Percentiles rank a stretch among this genome's conserved stretches.
Evolutionary conservation across 2,329 filamentous ascomycete genomes (phyloP).

Genomic region (Aspergillus sp.): DNA sequence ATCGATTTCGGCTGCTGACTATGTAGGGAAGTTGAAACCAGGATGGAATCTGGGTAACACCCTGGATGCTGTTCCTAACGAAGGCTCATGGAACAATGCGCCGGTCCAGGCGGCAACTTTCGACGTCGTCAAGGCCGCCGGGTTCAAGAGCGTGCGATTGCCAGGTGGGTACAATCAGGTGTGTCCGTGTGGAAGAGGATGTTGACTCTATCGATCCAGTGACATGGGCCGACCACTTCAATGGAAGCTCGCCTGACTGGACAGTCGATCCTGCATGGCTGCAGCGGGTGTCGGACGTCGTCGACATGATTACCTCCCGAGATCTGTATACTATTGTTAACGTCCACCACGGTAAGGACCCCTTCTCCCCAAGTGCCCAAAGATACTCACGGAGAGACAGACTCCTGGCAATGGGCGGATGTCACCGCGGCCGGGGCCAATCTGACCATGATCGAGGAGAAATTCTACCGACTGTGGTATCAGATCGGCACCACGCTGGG

Average conservation of each 20-base stretch:
- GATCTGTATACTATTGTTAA: slow-evolving; percentile 56
- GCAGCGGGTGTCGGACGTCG: slow-evolving; percentile 55
- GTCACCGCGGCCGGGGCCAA: slow-evolving; percentile 47
- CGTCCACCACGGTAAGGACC: slow-evolving; percentile 50
- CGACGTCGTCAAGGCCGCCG: slow-evolving; percentile 50
- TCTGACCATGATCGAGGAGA: slow-evolving; percentile 53
- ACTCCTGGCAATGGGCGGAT: slow-evolving; percentile 60
- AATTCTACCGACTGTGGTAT: slow-evolving; percentile 55
- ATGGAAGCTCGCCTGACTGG: slow-evolving; percentile 50
- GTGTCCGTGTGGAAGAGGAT: not conserved
- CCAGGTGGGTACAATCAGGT: slow-evolving; percentile 32
- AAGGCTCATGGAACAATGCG: slow-evolving; percentile 59
- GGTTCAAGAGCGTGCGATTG: slow-evolving; percentile 58
- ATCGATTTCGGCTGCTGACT: slow-evolving; percentile 47
- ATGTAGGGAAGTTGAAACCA: slow-evolving; percentile 49
- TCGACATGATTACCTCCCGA: slow-evolving; percentile 53
- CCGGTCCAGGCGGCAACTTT: slow-evolving; percentile 51
- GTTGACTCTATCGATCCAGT: slow-evolving; percentile 33
- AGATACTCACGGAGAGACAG: slow-evolving; percentile 11
- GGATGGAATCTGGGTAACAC: slow-evolving; percentile 64
- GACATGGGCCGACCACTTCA: slow-evolving; percentile 58
- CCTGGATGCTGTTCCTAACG: slow-evolving; percentile 54
- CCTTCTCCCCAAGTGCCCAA: not conserved
- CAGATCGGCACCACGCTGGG: slow-evolving; percentile 56
- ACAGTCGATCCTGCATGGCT: slow-evolving; percentile 55